Evolutionary conservation across 306 rosid genomes (phyloP), one percentile per base, ranked within the genome.

Genomic region (Cicer yamashitae): DNA sequence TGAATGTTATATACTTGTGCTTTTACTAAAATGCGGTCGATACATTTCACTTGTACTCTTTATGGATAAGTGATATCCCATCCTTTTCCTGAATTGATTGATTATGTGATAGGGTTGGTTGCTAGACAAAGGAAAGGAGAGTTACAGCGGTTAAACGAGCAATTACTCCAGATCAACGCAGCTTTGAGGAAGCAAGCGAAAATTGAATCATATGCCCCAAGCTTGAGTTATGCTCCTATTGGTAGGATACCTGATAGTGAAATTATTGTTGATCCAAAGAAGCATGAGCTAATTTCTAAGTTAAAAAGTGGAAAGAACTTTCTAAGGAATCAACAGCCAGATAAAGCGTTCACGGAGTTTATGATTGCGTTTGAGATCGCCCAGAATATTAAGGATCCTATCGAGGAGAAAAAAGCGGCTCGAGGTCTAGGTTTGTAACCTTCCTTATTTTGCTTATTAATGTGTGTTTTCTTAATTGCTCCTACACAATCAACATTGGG

Each of bases 61-160:
- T 34, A 61, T 48, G 9, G 66, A 45, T 38, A 53, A 20, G 65
- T 30, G 46, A 66, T 78, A 44, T 44, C 77, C 20, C 44, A 11
- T 22, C n/a, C 14, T 73, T 70, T 67, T 60, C 46, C 43, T 78
- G 81, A 81, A 56, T 67, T 25, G 52, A 47, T 48, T 48, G 68
- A 58, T 69, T 61, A 8, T 34, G 13, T 74, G 74, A 74, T 68
- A 94, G 98, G 99, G 34, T 88, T 94, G 90, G 84, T 94, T 50
- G 99, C 99, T 18, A 92, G 98, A 67, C 99, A 92, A 87, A 88
- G 99, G 84, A 94, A 47, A 80, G 93, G 86, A 17, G 98, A 94
- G 83, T 70, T 94, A 62, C 74, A 90, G 77, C 82, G 88, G 52
- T 41, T 94, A 77, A 94, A 94, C 56, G 99, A 94, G 76, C 99